These are phyloP conservation scores for Lasiosphaeria hispida DNA, from an alignment of 495 filamentous ascomycete genomes.

Conservation along the genomic window DNA sequence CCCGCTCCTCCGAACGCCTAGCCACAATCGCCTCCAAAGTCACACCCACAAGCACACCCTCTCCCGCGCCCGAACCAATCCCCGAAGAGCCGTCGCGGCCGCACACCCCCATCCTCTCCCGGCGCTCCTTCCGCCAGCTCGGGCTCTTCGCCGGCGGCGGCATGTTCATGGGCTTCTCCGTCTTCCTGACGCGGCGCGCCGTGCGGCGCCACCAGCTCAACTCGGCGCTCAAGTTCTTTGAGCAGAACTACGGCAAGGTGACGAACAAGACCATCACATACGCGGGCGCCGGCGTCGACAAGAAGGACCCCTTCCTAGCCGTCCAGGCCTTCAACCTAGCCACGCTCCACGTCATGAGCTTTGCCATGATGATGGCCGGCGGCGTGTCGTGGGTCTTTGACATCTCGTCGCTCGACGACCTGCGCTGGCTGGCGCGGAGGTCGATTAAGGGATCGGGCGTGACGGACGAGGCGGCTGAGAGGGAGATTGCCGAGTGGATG, in stretches of 20 bases:
- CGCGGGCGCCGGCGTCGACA: conserved; percentile 1
- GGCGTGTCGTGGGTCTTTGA: conserved; percentile 68
- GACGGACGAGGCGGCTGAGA: conserved; percentile 58
- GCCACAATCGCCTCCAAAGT: not conserved
- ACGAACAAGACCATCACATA: not conserved
- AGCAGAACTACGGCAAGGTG: conserved; percentile 49
- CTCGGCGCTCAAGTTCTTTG: conserved; percentile 63
- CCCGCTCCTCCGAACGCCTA: not conserved
- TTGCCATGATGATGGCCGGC: conserved; percentile 66
- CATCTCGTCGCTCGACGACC: conserved; percentile 67
- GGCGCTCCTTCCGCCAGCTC: conserved; percentile 25
- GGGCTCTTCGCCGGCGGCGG: conserved; percentile 63
- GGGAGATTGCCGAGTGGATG: conserved; percentile 70
- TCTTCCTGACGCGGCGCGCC: conserved; percentile 67
- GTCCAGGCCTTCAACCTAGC: conserved; percentile 79
- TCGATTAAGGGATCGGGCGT: conserved; percentile 45
- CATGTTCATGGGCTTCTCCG: conserved; percentile 66
- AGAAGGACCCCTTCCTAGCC: conserved; percentile 59
- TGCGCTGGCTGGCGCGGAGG: conserved; percentile 52
- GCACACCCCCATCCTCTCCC: conserved; percentile 16
- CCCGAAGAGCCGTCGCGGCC: conserved; percentile 1
- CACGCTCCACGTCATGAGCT: conserved; percentile 71
- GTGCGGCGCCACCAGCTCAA: conserved; percentile 52
- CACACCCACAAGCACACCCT: not conserved
- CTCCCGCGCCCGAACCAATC: not conserved